Base-by-base conservation (phyloP, 805 yeast species). In the Metschnikowia chrysomelidarum region DNA sequence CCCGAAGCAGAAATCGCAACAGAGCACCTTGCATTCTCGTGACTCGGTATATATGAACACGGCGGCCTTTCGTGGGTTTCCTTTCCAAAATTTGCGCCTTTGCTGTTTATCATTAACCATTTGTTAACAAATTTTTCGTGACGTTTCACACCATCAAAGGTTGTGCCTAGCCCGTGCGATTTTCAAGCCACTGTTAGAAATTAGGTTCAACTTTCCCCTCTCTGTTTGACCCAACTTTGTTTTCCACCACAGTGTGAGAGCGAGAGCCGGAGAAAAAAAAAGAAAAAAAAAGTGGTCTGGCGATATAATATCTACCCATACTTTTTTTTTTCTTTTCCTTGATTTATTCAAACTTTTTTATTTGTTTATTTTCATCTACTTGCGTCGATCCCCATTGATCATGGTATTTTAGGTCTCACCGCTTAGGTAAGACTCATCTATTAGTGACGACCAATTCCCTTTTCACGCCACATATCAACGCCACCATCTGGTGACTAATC, bases 351-450 rank as follows among this genome's bases (percentile, higher is more conserved):
- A 25, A 14, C 16, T 17, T 14, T 15, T 25, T 18, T 30, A 17
- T 12, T 20, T 12, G 18, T 27, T 27, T 33, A 16, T 17, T 21
- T n/a, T n/a, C n/a, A n/a, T n/a, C n/a, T n/a, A n/a, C n/a, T n/a
- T n/a, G n/a, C 15, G 21, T 30, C 33, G n/a, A 21, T 18, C 15
- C 15, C 31, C 20, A 22, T 9, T 28, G 28, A 34, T 12, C 22
- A 36, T 36, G 40, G 40, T 22, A 17, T 35, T 36, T 27, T 36
- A 25, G 23, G 34, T 12, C 40, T 36, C 31, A 18, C 40, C 40
- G 23, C 10, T 19, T 11, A 30, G 40, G 40, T 36, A 36, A 27
- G 35, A 36, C 40, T 22, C 30, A 30, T 17, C 23, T 26, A 33
- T 30, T 30, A 31, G 39, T 35, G 39, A 35, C 25, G 19, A 16